Evolutionary conservation across 2,329 filamentous ascomycete genomes (phyloP), one percentile per base, ranked within the genome.

Genomic region (Microcyclospora tardicrescens): DNA sequence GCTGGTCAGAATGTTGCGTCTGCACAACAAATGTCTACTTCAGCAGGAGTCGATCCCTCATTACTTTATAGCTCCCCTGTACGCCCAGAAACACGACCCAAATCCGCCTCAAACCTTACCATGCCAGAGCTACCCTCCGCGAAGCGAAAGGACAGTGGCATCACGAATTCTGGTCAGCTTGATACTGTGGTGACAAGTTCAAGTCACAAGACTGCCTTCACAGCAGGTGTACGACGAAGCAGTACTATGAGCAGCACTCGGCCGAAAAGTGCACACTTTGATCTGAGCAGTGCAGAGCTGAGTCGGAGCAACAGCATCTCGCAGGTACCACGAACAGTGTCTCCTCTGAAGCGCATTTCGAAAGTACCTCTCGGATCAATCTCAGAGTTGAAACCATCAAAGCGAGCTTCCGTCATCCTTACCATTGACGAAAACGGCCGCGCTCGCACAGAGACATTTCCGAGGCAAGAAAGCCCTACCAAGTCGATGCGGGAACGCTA

Each of bases 351-450:
- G 50, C 58, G 66, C 8, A 54, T 60, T 41, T 63, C 61, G 28
- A 53, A 46, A 36, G 54, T 58, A 2, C 60, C 60, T 12, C 56
- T 69, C 2, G 60, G 59, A 28, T 59, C 65, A 6, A 69, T 70
- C 11, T 64, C 65, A 3, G 67, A 69, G 34, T 56, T 57, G 43
- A 59, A 60, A 38, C 41, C 55, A 9, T 48, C 50, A 16, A 57
- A 61, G 9, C 57, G 60, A 36, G 63, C 62, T 34, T 62, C 65
- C 6, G 59, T 70, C 14, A 56, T 69, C 29, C 43, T 61, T 31
- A 60, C 55, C 5, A 60, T 70, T 28, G 67, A 69, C 44, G 65
- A 67, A 43, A 63, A 56, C 36, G 67, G 67, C 11, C 57, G 60
- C 33, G 67, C 67, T 31, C 57, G 66, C 10, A 66, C 66, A 5